A percentile compares a stretch with the other conserved stretches of the same genome.
Evolutionary conservation across 495 filamentous ascomycete genomes (phyloP).

Genomic region (Daldinia loculata): DNA sequence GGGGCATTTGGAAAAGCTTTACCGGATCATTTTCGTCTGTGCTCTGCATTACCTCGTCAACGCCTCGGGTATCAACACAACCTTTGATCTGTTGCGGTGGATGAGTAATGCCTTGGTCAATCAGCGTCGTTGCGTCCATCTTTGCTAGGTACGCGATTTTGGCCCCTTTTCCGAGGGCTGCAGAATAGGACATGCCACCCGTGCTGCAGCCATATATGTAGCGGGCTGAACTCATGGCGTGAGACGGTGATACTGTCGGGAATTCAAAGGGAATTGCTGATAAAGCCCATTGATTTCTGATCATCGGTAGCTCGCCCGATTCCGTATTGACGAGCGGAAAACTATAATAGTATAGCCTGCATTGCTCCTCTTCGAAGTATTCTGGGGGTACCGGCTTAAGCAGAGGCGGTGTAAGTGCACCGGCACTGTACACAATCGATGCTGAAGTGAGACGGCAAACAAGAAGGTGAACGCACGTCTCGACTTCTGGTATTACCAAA

Average conservation of each 20-base stretch:
- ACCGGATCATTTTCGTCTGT: slow-evolving; percentile 61
- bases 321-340: slow-evolving; percentile 52
- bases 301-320: slow-evolving; percentile 39
- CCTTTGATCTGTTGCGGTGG: slow-evolving; percentile 61
- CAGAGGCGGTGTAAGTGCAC: slow-evolving; percentile 59
- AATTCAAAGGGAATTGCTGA: slow-evolving; percentile 71
- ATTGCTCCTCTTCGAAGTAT: slow-evolving; percentile 66
- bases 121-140: slow-evolving; percentile 59
- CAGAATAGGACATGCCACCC: slow-evolving; percentile 55
- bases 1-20: slow-evolving; percentile 64
- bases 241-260: slow-evolving; percentile 59
- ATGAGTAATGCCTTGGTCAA: slow-evolving; percentile 51
- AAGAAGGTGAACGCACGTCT: slow-evolving; percentile 64
- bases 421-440: slow-evolving; percentile 66
- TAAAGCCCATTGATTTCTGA: slow-evolving; percentile 68
- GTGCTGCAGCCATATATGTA: slow-evolving; percentile 68
- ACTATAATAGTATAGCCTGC: slow-evolving; percentile 71
- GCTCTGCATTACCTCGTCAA: slow-evolving; percentile 55
- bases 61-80: slow-evolving; percentile 61
- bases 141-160: slow-evolving; percentile 72
- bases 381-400: slow-evolving; percentile 45
- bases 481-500: slow-evolving; percentile 19
- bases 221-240: slow-evolving; percentile 61
- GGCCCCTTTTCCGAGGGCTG: slow-evolving; percentile 61
- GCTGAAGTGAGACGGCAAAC: slow-evolving; percentile 69